Percentiles rank a stretch among this genome's conserved stretches.
phyloP scores from a whole-genome alignment of 768 basidiomycete genomes.

The Phaffia tasmanica region DNA sequence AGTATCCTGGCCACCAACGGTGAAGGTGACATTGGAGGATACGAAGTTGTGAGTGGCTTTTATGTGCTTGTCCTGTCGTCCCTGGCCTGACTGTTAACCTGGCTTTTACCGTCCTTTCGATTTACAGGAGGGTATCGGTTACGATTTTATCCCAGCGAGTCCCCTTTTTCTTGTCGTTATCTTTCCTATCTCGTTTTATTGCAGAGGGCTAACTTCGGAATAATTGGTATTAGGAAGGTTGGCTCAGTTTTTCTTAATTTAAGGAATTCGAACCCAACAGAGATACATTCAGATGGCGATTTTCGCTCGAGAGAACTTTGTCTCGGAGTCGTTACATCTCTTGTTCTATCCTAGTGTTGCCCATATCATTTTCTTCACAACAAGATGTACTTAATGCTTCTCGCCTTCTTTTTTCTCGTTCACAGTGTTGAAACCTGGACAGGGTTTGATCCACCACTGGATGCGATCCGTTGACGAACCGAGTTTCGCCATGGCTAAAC shows the following conservation, averaged over 20 bases:
- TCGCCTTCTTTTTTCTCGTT: constrained; percentile 43
- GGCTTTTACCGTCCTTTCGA: not conserved
- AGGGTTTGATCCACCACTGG: constrained; percentile 62
- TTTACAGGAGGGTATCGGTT: constrained; percentile 72
- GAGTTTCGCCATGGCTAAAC: constrained; percentile 61
- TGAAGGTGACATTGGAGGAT: constrained; percentile 9
- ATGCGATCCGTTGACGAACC: constrained; percentile 74
- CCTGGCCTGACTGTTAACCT: not conserved
- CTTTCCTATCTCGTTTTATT: not conserved
- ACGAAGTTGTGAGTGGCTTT: constrained; percentile 6
- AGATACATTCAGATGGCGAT: constrained; percentile 1
- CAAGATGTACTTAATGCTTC: constrained; percentile 56
- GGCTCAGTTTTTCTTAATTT: not conserved
- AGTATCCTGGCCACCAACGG: constrained; percentile 15
- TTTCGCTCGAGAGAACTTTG: not conserved
- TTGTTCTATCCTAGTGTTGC: too few relatives aligned
- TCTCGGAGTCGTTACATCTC: too few relatives aligned
- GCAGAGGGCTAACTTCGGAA: not conserved
- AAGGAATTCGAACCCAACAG: not conserved
- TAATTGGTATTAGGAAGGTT: not conserved
- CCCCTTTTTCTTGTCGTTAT: constrained; percentile 3
- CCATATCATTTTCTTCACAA: too few relatives aligned
- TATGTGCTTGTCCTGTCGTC: constrained; percentile 21
- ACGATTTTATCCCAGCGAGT: constrained; percentile 31
- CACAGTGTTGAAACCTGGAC: constrained; percentile 44